Evolutionary conservation across 108 stramenopile species (phyloP).

Genomic region (Licmophora abbreviata): DNA sequence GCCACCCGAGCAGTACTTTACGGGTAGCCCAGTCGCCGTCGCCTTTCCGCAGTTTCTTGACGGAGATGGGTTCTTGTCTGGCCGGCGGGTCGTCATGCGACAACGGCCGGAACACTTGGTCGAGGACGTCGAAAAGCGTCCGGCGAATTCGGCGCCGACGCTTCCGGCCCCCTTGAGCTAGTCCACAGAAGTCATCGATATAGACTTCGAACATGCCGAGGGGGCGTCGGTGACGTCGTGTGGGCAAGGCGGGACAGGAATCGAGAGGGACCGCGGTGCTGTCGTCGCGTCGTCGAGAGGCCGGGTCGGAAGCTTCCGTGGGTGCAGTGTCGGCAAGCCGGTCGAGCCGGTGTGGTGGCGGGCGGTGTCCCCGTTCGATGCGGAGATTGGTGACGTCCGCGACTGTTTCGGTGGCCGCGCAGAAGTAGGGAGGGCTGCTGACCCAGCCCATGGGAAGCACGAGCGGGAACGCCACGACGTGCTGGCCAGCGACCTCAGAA

Average conservation of each 20-base stretch:
- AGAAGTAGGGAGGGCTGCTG: slow-evolving; percentile 28
- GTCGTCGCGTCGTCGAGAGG: background rate
- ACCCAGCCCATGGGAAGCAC: slow-evolving; percentile 41
- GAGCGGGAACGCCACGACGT: slow-evolving; percentile 19
- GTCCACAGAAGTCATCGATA: slow-evolving; percentile 29
- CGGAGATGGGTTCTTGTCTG: background rate
- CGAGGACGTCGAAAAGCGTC: slow-evolving; percentile 7
- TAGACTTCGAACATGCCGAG: slow-evolving; percentile 19
- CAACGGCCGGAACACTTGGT: slow-evolving; percentile 18
- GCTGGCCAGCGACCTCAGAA: background rate
- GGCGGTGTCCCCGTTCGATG: background rate
- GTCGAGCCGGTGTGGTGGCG: background rate
- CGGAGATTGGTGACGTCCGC: slow-evolving; percentile 18
- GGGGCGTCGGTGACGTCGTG: background rate
- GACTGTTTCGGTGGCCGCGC: slow-evolving; percentile 27
- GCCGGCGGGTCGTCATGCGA: background rate
- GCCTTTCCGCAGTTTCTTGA: slow-evolving; percentile 3
- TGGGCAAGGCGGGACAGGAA: background rate
- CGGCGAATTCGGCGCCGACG: slow-evolving; percentile 12
- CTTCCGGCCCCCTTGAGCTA: slow-evolving; percentile 23
- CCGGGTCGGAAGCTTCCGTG: background rate
- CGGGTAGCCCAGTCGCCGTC: slow-evolving; percentile 13
- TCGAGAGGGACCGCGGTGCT: no score
- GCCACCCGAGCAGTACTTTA: background rate
- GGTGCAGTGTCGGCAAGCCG: background rate